Conservation (phyloP, 495 filamentous ascomycete genomes). For the Penicillium salamii region DNA sequence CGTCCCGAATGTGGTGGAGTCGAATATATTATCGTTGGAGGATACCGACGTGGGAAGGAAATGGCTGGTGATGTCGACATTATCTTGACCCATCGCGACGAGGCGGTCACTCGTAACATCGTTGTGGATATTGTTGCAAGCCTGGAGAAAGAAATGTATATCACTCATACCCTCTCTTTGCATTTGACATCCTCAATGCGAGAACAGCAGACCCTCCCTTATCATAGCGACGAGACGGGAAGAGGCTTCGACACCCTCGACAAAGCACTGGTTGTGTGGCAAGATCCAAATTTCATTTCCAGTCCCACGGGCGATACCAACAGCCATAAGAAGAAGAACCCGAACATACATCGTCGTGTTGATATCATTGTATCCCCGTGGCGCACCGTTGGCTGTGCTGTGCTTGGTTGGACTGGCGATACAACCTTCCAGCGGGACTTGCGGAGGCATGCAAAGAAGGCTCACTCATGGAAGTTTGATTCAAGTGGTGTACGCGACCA, state of each 20-base stretch:
- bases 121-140: slow-evolving; percentile 63
- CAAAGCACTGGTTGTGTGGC: slow-evolving; percentile 93
- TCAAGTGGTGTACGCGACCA: slow-evolving; percentile 78
- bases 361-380: slow-evolving; percentile 93
- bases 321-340: slow-evolving; percentile 33
- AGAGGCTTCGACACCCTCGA: slow-evolving; percentile 76
- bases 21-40: slow-evolving; percentile 74
- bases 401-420: slow-evolving; percentile 85
- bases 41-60: slow-evolving; percentile 79
- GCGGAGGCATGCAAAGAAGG: slow-evolving; percentile 71
- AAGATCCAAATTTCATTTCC: slow-evolving; percentile 56
- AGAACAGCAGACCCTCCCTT: slow-evolving; percentile 65
- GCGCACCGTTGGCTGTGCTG: slow-evolving; percentile 81
- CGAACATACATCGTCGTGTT: slow-evolving; percentile 77
- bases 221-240: slow-evolving; percentile 31
- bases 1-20: slow-evolving; percentile 41
- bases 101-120: slow-evolving; percentile 60
- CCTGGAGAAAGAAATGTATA: slow-evolving; percentile 64
- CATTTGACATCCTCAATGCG: slow-evolving; percentile 64
- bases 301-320: neutral
- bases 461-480: slow-evolving; percentile 79
- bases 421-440: slow-evolving; percentile 90
- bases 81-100: slow-evolving; percentile 75
- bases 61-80: slow-evolving; percentile 80
- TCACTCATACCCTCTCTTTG: slow-evolving; percentile 80